Evolutionary conservation across 23 red algal genomes (phyloP), one percentile per base, ranked within the genome.

Genomic region (Gracilaria domingensis): DNA sequence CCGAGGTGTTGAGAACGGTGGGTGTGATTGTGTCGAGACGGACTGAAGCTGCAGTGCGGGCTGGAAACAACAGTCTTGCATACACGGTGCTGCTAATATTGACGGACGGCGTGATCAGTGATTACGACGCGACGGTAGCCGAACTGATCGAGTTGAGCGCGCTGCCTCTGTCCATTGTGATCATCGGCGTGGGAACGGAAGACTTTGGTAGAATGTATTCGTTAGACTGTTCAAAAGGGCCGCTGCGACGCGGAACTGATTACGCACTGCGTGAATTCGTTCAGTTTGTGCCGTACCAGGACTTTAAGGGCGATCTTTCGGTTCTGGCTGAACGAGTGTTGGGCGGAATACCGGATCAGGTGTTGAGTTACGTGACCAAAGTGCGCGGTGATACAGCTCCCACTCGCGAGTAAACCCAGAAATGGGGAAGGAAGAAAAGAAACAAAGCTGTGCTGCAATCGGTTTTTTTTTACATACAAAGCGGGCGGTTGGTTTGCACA

Each of bases 51-150:
- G 59, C 81, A 25, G 66, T 80, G 24, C 71, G 84, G 0, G 82
- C 87, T 12, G 87, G 82, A 18, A 82, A 96, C 54, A 82, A 79
- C 42, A 82, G 72, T 45, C 86, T 89, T 1, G 83, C 73, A 4
- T 97, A 97, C 65, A 86, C 83, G 33, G 75, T 93, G 60, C 64
- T 93, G 23, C 87, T 97, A 28, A 90, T 97, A 57, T 28, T 97
- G 24, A 97, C 95, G 24, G 95, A 97, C 69, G 95, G 95, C 16
- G 90, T 91, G 37, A 88, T 93, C 53, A 86, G 81, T 79, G 95
- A 97, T 56, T 86, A 93, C 55, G 81, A 86, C 26, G 84, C 81
- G 12, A 93, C 95, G 14, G 83, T 56, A 17, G 95, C 86, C 32
- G 81, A 89, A 55, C 64, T 97, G 38, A 90, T 88, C 51, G 54